These are phyloP conservation scores for Candida incommunis DNA, from an alignment of 805 yeast species.

Conservation along the genomic window DNA sequence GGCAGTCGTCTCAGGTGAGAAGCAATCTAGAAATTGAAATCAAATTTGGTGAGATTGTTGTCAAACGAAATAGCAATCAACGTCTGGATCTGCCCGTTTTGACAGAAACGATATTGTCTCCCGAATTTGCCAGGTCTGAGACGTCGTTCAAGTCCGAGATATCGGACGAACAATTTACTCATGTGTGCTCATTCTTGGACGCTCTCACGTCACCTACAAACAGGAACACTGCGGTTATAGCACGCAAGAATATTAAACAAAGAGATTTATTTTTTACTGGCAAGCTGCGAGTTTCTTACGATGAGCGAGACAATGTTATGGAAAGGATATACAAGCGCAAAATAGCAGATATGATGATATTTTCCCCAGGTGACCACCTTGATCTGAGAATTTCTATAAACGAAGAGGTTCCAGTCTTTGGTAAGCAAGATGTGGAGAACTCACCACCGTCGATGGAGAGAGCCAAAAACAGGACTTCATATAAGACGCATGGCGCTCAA, in stretches of 20 bases:
- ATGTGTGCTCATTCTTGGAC: conserved; percentile 3
- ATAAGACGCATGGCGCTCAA: conserved; percentile 42
- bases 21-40: conserved; percentile 32
- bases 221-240: not conserved
- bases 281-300: conserved; percentile 16
- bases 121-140: conserved; percentile 13
- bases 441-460: conserved; percentile 37
- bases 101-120: conserved; percentile 20
- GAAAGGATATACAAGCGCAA: conserved; percentile 62
- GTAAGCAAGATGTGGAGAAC: conserved; percentile 15
- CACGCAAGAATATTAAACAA: not conserved
- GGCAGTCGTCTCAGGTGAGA: not conserved
- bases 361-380: conserved; percentile 61
- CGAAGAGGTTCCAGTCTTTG: conserved; percentile 60
- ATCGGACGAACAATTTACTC: conserved; percentile 13
- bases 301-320: conserved; percentile 22
- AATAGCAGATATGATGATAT: conserved; percentile 56
- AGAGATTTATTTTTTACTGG: conserved; percentile 6
- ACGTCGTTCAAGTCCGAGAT: conserved; percentile 18
- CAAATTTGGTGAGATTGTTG: conserved; percentile 20
- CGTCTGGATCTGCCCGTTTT: conserved; percentile 18
- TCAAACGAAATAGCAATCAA: conserved; percentile 11
- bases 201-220: conserved; percentile 7
- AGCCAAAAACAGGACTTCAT: conserved; percentile 60
- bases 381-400: conserved; percentile 68